Base-by-base conservation (phyloP, 2,329 filamentous ascomycete species). In the Diaporthe citriasiana region DNA sequence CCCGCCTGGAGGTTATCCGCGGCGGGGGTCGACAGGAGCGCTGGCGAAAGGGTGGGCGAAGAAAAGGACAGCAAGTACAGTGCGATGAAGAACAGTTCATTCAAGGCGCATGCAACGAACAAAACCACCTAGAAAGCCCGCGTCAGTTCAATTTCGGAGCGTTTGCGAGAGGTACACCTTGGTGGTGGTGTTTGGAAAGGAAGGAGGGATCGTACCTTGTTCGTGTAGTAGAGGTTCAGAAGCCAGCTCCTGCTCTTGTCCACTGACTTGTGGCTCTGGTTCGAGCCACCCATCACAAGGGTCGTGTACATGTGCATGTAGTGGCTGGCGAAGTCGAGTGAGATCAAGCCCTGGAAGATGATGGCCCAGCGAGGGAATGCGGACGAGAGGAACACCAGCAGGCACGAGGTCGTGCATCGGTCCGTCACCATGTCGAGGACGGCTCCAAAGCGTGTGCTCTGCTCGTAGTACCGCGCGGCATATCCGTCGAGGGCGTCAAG, bases 221-320 rank as follows among this genome's bases (percentile, higher is more conserved):
- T 98, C 76, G 95, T 96, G 85, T 99, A 99, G 88, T 99, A 99
- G 73, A 97, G 87, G 84, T 98, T 97, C 82, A 99, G 86, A 74
- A 98, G 88, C 91, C 93, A 94, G 87, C 94, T 98, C 82, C 95
- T 89, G 82, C 90, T 94, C 84, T 93, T 93, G 82, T 97, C 95
- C 70, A 99, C 92, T 79, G 94, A 95, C 91, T 99, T 99, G 87
- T 99, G 97, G 86, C 95, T 93, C 77, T 85, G 94, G 78, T 92
- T 90, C 71, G 91, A 89, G 70, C 94, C 95, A 71, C 93, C 95
- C 91, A 98, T 97, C 77, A 93, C 92, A 80, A 98, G 87, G 0
- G 95, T 98, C 17, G 95, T 94, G 82, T 97, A 98, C 97, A 99
- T 99, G 86, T 99, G 97, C 88, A 98, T 96, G 83, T 98, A 99